Conservation (phyloP, 257 asterid genomes). For the Salvia hispanica region DNA sequence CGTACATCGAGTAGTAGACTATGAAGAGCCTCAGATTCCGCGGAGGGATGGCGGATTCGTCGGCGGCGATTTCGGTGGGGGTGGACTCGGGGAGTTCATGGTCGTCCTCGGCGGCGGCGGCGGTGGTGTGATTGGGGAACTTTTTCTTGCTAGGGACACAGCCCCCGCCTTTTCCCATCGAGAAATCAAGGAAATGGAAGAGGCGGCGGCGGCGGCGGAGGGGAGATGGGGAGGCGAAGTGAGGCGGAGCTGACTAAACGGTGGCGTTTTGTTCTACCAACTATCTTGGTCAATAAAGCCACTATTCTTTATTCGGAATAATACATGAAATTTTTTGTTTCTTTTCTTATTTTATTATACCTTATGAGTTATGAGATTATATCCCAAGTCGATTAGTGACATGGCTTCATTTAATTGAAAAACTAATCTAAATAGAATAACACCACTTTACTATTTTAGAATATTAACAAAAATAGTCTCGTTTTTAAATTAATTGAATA, state of each 20-base stretch:
- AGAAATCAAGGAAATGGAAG: conserved; percentile 12
- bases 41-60: conserved; percentile 26
- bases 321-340: no score
- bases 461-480: no score
- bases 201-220: conserved; percentile 23
- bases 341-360: no score
- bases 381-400: no score
- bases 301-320: no score
- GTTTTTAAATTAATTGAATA: no score
- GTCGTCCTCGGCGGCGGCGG: conserved; percentile 30
- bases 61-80: conserved; percentile 18
- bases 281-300: no score
- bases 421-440: no score
- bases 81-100: conserved; percentile 33
- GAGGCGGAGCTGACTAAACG: conserved; percentile 19
- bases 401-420: no score
- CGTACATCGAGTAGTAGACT: conserved; percentile 94
- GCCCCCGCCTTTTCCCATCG: conserved; percentile 94
- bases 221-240: conserved; percentile 7
- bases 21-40: conserved; percentile 54
- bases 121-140: conserved; percentile 40
- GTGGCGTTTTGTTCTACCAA: conserved; percentile 17
- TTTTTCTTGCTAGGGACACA: conserved; percentile 86
- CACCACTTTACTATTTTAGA: no score
- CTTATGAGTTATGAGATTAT: no score